Evolutionary conservation across 306 rosid genomes (phyloP).

Genomic region (Acacia acuminata): DNA sequence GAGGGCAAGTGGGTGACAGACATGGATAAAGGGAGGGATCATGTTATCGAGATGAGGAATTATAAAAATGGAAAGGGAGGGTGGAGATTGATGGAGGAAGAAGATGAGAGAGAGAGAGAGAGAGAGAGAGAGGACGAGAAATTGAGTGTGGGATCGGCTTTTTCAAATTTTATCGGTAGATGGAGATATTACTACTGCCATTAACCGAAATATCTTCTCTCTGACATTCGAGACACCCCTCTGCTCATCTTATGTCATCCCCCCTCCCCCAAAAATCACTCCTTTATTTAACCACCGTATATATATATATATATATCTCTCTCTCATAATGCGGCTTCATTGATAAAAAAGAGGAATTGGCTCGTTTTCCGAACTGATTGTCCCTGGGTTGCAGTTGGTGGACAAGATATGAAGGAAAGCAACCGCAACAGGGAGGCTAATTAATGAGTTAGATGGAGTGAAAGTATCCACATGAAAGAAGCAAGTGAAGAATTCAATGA

Average conservation of each 20-base stretch:
- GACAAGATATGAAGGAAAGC: neutral
- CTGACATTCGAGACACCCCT: constrained; percentile 5
- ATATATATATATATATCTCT: too few relatives aligned
- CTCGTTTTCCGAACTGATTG: neutral
- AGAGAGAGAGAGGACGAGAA: constrained; percentile 16
- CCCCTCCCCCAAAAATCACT: too few relatives aligned
- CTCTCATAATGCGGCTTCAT: neutral
- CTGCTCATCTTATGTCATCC: neutral
- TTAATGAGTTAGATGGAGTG: neutral
- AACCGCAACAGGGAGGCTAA: neutral
- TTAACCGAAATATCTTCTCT: constrained; percentile 46
- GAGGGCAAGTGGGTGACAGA: too few relatives aligned
- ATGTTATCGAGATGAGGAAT: neutral
- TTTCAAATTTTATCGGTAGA: constrained; percentile 43
- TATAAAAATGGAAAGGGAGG: neutral
- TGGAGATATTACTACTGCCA: constrained; percentile 46
- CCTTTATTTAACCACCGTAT: too few relatives aligned
- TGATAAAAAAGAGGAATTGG: neutral
- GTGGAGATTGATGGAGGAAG: neutral
- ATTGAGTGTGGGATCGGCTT: constrained; percentile 51
- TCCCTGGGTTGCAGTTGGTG: neutral
- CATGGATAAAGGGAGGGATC: neutral
- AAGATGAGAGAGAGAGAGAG: neutral
- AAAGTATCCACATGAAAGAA: neutral
- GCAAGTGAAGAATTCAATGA: neutral